Evolutionary conservation across 257 asterid species (phyloP), one percentile per base, ranked within the genome.

Genomic region (Verbascum thapsus): DNA sequence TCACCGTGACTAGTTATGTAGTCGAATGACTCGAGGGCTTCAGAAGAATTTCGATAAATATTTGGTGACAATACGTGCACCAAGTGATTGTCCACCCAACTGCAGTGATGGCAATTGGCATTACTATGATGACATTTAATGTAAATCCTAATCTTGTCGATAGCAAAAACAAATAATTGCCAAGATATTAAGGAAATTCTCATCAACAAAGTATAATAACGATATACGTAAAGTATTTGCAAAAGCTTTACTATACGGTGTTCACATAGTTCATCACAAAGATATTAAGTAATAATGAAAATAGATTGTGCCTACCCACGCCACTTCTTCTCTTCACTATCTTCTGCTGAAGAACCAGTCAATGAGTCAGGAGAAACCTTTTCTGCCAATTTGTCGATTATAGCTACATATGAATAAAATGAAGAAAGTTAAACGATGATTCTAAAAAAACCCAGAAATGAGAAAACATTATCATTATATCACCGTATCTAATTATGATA

Each of bases 21-120:
- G 69, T 89, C 87, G 30, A 92, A 92, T 39, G 97, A 85, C 75
- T 92, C 98, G 18, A 89, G 88, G 71, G 97, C 99, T 74, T 92
- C 97, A 10, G 94, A 72, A 64, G 95, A 6, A 67, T 37, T 81
- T 68, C 96, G 75, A 70, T 92, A 92, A 56, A 92, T 86, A 74
- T 92, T 92, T 8, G 97, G 97, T 4, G 98, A 87, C 41, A 92
- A 66, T 37, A 89, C 44, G 72, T 87, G 97, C 72, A 92, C 96
- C 87, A 92, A 75, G 78, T 87, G 99, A 62, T 73, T 73, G 74
- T 92, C 99, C 81, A 92, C 99, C 99, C 97, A 92, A 77, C 99
- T 92, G 83, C 77, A 88, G 19, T 50, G 51, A 63, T 9, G 67
- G 5, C 2, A 26, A 5, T 26, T 26, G 2, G 32, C 5, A 5